These are phyloP conservation scores for Borealophlyctis nickersoniae DNA, from an alignment of 192 early-diverging fungal genomes.

Conservation along the genomic window DNA sequence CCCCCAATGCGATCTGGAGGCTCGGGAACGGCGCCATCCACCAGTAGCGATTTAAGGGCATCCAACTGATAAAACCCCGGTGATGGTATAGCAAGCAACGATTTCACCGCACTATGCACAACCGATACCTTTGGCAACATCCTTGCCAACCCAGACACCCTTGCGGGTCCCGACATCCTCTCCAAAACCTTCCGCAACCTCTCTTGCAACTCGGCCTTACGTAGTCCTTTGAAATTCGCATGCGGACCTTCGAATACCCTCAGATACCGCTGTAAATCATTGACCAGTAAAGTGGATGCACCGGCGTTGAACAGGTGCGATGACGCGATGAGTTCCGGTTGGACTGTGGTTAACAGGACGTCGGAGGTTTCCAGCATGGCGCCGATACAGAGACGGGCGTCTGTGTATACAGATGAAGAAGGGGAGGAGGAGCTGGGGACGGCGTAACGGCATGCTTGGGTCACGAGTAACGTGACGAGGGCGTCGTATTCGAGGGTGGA, in stretches of 20 bases:
- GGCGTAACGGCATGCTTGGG: slow-evolving; percentile 7
- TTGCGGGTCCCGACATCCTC: neutral
- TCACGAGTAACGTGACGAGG: slow-evolving; percentile 19
- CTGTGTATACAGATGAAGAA: neutral
- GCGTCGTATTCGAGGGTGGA: slow-evolving; percentile 11
- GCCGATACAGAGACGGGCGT: slow-evolving; percentile 23
- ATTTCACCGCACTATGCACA: slow-evolving; percentile 11
- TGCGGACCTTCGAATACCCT: slow-evolving; percentile 10
- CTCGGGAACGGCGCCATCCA: neutral
- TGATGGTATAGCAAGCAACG: slow-evolving; percentile 20
- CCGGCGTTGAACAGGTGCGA: slow-evolving; percentile 1
- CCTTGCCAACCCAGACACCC: neutral
- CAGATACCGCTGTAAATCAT: slow-evolving; percentile 26
- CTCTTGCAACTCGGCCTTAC: slow-evolving; percentile 9
- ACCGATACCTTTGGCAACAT: slow-evolving; percentile 24
- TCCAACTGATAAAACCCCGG: slow-evolving; percentile 27
- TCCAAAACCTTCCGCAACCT: slow-evolving; percentile 13
- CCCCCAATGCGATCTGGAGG: neutral
- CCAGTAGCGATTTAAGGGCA: neutral
- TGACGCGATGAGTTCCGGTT: slow-evolving; percentile 25
- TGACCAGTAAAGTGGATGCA: neutral
- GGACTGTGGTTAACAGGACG: slow-evolving; percentile 26
- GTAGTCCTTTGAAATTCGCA: slow-evolving; percentile 10
- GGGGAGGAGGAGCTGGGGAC: too few species aligned
- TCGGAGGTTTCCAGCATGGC: slow-evolving; percentile 24